These are phyloP conservation scores for Tricharina praecox DNA, from an alignment of 495 filamentous ascomycete species.

Conservation along the genomic window DNA sequence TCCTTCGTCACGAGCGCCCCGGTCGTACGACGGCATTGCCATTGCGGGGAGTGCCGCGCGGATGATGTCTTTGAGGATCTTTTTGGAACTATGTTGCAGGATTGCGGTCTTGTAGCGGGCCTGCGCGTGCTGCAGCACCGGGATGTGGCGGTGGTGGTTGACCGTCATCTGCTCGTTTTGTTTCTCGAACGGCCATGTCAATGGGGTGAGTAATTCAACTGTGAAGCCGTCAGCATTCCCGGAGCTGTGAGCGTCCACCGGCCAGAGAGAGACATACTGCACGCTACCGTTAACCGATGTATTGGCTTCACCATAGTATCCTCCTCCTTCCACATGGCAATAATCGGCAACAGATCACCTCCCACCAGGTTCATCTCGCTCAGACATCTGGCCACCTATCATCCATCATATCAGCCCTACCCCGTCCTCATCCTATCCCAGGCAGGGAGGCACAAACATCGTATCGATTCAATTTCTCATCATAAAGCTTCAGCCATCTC, in stretches of 20 bases:
- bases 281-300: slow-evolving; percentile 67
- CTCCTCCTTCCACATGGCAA: slow-evolving; percentile 56
- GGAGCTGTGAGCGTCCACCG: too few relatives aligned
- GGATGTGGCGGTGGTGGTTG: slow-evolving; percentile 80
- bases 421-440: too few relatives aligned
- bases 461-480: slow-evolving; percentile 82
- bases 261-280: slow-evolving; percentile 33
- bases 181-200: slow-evolving; percentile 88
- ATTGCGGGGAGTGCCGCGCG: slow-evolving; percentile 76
- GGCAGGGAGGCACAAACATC: too few relatives aligned
- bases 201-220: slow-evolving; percentile 80
- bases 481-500: slow-evolving; percentile 85
- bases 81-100: slow-evolving; percentile 58
- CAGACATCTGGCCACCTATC: slow-evolving; percentile 71
- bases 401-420: too few relatives aligned
- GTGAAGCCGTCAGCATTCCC: too few relatives aligned
- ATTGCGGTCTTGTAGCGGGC: slow-evolving; percentile 75
- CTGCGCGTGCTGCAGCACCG: slow-evolving; percentile 75
- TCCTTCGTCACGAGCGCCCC: slow-evolving; percentile 66
- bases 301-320: slow-evolving; percentile 35
- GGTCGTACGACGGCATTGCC: slow-evolving; percentile 56
- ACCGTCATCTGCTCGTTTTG: slow-evolving; percentile 63
- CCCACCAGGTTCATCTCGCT: slow-evolving; percentile 85
- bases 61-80: slow-evolving; percentile 60
- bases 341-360: slow-evolving; percentile 76